Evolutionary conservation across 176 grass and related monocot genomes (phyloP).

Genomic region (Bromus sterilis): DNA sequence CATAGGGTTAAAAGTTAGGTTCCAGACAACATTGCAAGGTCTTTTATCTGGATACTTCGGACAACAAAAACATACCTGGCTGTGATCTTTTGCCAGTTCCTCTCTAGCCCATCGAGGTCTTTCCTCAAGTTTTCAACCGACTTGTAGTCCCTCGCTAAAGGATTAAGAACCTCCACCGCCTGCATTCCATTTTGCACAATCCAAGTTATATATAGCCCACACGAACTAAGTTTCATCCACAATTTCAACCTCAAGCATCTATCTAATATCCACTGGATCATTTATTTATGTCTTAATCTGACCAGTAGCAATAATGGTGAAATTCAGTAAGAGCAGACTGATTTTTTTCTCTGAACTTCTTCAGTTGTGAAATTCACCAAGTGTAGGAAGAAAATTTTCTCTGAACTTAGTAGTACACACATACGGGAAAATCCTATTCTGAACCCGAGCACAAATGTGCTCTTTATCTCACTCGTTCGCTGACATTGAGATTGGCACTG

Average conservation of each 20-base stretch:
- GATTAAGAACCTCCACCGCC: slow-evolving; percentile 92
- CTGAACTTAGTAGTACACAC: too few species aligned
- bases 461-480: too few species aligned
- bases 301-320: neutral
- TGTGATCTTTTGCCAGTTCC: slow-evolving; percentile 61
- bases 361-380: too few species aligned
- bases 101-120: slow-evolving; percentile 73
- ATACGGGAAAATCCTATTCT: too few species aligned
- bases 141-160: slow-evolving; percentile 84
- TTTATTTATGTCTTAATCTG: neutral
- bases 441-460: too few species aligned
- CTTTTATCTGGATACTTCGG: neutral
- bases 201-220: neutral
- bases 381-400: too few species aligned
- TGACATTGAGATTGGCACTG: too few species aligned
- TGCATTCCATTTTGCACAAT: slow-evolving; percentile 21
- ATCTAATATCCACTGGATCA: neutral
- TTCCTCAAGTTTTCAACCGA: slow-evolving; percentile 88
- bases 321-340: neutral
- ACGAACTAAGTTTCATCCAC: neutral
- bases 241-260: neutral
- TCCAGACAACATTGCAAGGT: neutral
- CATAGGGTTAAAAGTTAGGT: neutral
- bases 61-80: slow-evolving; percentile 41
- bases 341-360: neutral